Evolutionary conservation across 495 filamentous ascomycete species (phyloP).

Genomic region (Penicillium manginii): DNA sequence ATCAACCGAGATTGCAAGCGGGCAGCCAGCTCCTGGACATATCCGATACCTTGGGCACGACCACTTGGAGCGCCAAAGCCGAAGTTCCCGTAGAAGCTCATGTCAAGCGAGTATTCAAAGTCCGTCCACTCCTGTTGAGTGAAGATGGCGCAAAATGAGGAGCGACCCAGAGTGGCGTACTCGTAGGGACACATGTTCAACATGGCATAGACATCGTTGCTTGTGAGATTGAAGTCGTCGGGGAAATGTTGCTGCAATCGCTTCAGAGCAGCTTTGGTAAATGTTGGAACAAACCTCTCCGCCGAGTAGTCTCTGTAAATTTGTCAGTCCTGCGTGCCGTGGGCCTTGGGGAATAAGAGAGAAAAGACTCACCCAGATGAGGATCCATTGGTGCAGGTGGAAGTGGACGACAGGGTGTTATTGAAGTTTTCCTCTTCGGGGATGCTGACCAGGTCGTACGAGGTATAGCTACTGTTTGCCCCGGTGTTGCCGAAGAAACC

Average conservation of each 20-base stretch:
- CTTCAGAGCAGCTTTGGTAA: slow-evolving; percentile 20
- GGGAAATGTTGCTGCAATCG: slow-evolving; percentile 31
- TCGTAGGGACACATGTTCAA: slow-evolving; percentile 50
- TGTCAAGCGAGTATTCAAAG: slow-evolving; percentile 60
- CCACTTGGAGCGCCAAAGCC: slow-evolving; percentile 62
- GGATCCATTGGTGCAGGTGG: slow-evolving; percentile 28
- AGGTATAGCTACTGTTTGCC: slow-evolving; percentile 38
- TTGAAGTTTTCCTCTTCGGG: slow-evolving; percentile 52
- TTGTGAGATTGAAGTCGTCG: slow-evolving; percentile 49
- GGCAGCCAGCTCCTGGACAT: slow-evolving; percentile 63
- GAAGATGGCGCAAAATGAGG: slow-evolving; percentile 56
- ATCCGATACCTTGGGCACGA: slow-evolving; percentile 66
- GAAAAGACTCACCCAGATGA: slow-evolving; percentile 5
- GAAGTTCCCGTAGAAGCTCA: slow-evolving; percentile 60
- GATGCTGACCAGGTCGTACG: slow-evolving; percentile 50
- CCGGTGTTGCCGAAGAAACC: slow-evolving; percentile 43
- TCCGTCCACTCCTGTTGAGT: slow-evolving; percentile 60
- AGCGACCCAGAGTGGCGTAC: slow-evolving; percentile 31
- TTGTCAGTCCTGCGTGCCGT: background rate
- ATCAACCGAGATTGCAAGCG: slow-evolving; percentile 58
- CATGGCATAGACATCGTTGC: slow-evolving; percentile 55
- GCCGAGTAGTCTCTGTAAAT: slow-evolving; percentile 19
- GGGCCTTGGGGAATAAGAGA: background rate
- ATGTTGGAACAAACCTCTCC: slow-evolving; percentile 20
- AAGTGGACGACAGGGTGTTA: slow-evolving; percentile 53